These are phyloP conservation scores for Aspergillus hancockii DNA, from an alignment of 495 filamentous ascomycete species.

Conservation along the genomic window DNA sequence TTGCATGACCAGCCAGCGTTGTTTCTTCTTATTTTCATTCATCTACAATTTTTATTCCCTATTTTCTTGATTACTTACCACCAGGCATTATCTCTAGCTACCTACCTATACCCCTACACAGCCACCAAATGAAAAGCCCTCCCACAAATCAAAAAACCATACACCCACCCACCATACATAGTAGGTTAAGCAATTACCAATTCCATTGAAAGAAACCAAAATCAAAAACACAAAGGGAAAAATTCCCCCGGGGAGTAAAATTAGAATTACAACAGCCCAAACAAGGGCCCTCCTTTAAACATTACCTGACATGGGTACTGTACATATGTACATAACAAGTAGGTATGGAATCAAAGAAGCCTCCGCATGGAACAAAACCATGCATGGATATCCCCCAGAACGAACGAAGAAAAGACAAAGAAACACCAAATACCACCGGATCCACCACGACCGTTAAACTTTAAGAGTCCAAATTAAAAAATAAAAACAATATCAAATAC, in stretches of 20 bases:
- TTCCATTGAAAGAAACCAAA: too few relatives aligned
- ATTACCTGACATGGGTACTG: too few relatives aligned
- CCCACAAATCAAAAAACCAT: background rate
- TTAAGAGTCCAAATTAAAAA: too few relatives aligned
- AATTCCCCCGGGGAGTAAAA: too few relatives aligned
- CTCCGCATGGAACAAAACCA: background rate
- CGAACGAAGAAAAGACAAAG: background rate
- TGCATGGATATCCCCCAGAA: background rate
- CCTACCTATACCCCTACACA: background rate
- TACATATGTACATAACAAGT: too few relatives aligned
- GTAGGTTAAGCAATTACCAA: too few relatives aligned
- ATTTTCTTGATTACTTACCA: background rate
- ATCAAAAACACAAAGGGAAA: too few relatives aligned
- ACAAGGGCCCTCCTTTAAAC: too few relatives aligned
- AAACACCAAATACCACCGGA: background rate
- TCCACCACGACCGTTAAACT: background rate
- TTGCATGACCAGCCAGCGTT: background rate
- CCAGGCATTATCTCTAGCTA: background rate
- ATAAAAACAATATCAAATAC: too few relatives aligned
- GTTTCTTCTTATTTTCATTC: constrained; percentile 8
- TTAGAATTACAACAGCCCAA: too few relatives aligned
- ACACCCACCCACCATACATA: too few relatives aligned
- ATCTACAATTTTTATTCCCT: background rate
- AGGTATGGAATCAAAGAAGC: too few relatives aligned
- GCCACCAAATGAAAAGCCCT: background rate